These are phyloP conservation scores for Starmera stellimalicola DNA, from an alignment of 1,139 yeast species.

Conservation along the genomic window DNA sequence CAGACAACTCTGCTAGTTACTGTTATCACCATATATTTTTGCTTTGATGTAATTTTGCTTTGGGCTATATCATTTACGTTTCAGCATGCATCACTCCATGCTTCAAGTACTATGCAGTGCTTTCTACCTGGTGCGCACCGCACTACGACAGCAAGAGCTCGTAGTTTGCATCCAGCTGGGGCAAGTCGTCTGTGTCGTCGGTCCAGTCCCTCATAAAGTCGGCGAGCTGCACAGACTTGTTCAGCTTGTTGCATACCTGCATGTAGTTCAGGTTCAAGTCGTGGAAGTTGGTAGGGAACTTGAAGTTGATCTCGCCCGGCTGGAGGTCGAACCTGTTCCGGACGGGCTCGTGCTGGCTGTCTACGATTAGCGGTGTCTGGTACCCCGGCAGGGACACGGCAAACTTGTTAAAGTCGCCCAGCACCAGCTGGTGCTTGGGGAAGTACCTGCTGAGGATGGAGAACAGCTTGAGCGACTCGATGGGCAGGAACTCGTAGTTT, in stretches of 20 bases:
- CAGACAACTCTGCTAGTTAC: too few species aligned
- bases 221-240: conserved; percentile 47
- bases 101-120: too few species aligned
- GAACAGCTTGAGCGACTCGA: conserved; percentile 59
- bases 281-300: conserved; percentile 77
- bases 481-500: conserved; percentile 61
- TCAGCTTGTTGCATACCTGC: conserved; percentile 53
- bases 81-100: too few species aligned
- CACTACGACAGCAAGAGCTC: too few species aligned
- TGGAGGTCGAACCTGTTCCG: conserved; percentile 44
- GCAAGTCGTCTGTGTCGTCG: conserved; percentile 25
- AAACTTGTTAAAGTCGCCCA: conserved; percentile 65
- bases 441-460: conserved; percentile 53
- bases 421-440: conserved; percentile 65
- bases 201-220: conserved; percentile 69
- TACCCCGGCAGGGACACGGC: conserved; percentile 57
- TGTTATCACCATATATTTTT: too few species aligned
- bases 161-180: too few species aligned
- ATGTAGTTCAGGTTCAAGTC: conserved; percentile 54
- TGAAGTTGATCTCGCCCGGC: conserved; percentile 79
- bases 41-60: too few species aligned
- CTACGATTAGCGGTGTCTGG: conserved; percentile 67
- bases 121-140: too few species aligned
- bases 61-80: too few species aligned
- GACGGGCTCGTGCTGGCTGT: conserved; percentile 64